Percentiles rank a stretch among this genome's conserved stretches.
These are phyloP conservation scores for Boletus barrowsii DNA, from an alignment of 768 basidiomycete species.

Conservation along the genomic window DNA sequence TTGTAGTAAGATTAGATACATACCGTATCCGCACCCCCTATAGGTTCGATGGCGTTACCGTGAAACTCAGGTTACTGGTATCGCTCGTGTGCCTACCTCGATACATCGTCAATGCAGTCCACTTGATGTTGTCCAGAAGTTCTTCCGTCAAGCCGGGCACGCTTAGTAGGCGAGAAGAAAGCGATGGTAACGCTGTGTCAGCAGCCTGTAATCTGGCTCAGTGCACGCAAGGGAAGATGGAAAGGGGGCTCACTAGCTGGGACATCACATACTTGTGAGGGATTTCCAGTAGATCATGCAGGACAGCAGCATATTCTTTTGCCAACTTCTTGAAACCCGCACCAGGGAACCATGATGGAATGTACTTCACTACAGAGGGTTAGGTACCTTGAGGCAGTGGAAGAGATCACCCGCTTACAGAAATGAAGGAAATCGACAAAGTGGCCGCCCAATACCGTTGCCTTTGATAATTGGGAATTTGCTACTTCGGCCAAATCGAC, in stretches of 20 bases:
- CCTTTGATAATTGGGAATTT: slow-evolving; percentile 19
- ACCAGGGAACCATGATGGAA: background rate
- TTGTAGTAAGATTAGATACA: slow-evolving; percentile 16
- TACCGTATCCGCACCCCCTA: slow-evolving; percentile 28
- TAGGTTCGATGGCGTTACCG: background rate
- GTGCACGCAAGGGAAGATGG: background rate
- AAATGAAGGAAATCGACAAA: slow-evolving; percentile 14
- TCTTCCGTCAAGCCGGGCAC: slow-evolving; percentile 10
- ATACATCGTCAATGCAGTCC: slow-evolving; percentile 10
- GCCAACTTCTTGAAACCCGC: background rate
- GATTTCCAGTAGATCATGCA: background rate
- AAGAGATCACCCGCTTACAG: background rate
- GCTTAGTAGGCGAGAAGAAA: slow-evolving; percentile 11
- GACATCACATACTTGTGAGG: background rate
- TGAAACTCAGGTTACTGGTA: background rate
- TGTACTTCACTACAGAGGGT: background rate
- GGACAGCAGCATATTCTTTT: background rate
- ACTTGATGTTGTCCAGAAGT: slow-evolving; percentile 15
- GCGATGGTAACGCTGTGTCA: slow-evolving; percentile 15
- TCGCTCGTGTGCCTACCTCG: slow-evolving; percentile 4
- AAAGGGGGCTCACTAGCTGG: background rate
- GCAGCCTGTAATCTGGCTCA: slow-evolving; percentile 5
- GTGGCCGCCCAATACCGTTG: background rate
- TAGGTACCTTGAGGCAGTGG: background rate
- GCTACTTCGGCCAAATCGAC: slow-evolving; percentile 29